Percentiles rank a stretch among this genome's conserved stretches.
Evolutionary conservation across 345 rosid species (phyloP).

Genomic region (Melaleuca quinquenervia): DNA sequence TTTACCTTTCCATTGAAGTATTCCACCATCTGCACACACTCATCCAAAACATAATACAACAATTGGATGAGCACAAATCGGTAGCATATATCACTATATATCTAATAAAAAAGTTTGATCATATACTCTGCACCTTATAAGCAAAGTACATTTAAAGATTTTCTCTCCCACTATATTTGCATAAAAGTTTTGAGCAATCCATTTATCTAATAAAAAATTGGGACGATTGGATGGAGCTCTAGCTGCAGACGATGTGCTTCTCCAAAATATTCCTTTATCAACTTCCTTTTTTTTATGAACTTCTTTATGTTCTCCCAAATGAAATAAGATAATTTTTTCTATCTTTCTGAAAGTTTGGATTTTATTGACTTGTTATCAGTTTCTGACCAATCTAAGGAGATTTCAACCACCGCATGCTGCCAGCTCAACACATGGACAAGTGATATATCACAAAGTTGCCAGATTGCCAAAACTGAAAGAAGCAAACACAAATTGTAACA

Average conservation of each 20-base stretch:
- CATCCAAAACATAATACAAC: background rate
- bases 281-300: background rate
- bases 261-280: background rate
- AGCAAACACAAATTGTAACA: background rate
- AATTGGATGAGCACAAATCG: background rate
- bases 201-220: background rate
- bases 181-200: background rate
- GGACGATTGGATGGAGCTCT: background rate
- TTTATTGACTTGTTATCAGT: background rate
- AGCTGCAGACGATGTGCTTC: background rate
- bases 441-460: background rate
- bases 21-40: constrained; percentile 47
- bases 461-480: background rate
- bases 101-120: background rate
- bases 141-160: background rate
- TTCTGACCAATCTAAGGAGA: background rate
- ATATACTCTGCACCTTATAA: background rate
- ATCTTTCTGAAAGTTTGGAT: background rate
- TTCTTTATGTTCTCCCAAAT: background rate
- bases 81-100: background rate
- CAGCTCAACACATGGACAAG: background rate
- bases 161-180: background rate
- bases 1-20: constrained; percentile 41
- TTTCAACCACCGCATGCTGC: background rate
- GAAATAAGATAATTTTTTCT: background rate